Conservation (phyloP, 2,329 filamentous ascomycete species). For the Trichoderma asperellum region DNA sequence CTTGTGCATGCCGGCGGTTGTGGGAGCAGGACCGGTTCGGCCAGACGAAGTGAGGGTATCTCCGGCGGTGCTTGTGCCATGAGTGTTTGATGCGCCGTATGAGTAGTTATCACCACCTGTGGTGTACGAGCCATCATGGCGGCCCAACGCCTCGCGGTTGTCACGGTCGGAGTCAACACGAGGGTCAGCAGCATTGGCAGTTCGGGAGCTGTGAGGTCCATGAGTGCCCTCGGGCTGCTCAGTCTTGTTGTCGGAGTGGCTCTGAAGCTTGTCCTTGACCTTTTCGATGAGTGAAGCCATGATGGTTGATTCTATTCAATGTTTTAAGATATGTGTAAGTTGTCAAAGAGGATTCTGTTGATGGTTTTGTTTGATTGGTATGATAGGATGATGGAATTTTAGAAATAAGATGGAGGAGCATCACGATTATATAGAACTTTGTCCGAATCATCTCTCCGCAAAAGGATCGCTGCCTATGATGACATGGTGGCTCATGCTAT, state of each 20-base stretch:
- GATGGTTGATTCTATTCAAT: constrained; percentile 18
- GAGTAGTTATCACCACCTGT: constrained; percentile 49
- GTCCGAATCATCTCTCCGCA: not conserved
- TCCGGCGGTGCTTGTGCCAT: constrained; percentile 34
- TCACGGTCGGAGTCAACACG: constrained; percentile 49
- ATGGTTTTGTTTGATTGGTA: not conserved
- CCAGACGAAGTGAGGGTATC: constrained; percentile 22
- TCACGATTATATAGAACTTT: constrained; percentile 10
- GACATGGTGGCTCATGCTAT: constrained; percentile 22
- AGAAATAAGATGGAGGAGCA: not conserved
- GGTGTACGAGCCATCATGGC: constrained; percentile 40
- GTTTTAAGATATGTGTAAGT: not conserved
- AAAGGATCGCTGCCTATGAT: constrained; percentile 21
- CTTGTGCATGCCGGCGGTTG: constrained; percentile 49
- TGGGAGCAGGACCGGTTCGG: constrained; percentile 34
- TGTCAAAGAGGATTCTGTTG: not conserved
- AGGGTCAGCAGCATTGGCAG: constrained; percentile 55
- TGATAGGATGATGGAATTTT: not conserved
- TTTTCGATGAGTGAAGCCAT: constrained; percentile 64
- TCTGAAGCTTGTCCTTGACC: constrained; percentile 60
- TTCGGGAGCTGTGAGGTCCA: constrained; percentile 50
- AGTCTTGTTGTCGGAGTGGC: constrained; percentile 44
- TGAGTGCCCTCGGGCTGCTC: constrained; percentile 29
- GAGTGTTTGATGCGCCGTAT: constrained; percentile 31
- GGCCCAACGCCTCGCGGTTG: constrained; percentile 30